Evolutionary conservation across 2,329 filamentous ascomycete genomes (phyloP).

Genomic region (Stachybotrys chlorohalonatus): DNA sequence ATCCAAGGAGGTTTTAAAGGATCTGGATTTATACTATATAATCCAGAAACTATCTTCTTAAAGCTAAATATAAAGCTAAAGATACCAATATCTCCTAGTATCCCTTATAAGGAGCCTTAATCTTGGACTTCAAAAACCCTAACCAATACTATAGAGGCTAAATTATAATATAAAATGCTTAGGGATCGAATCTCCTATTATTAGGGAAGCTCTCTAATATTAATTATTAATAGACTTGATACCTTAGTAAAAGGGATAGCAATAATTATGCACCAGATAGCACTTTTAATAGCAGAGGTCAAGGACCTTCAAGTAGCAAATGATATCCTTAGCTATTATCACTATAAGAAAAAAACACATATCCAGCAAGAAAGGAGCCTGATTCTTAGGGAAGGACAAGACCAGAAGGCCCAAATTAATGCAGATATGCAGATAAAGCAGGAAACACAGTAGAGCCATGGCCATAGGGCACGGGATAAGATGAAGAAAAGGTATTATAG

Average conservation of each 20-base stretch:
- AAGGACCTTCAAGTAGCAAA: background rate
- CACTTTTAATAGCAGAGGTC: conserved; percentile 1
- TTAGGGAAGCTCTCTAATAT: background rate
- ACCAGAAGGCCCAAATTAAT: background rate
- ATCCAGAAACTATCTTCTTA: too few species aligned
- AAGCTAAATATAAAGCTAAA: background rate
- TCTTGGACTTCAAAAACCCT: background rate
- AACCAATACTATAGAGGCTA: background rate
- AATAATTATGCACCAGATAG: background rate
- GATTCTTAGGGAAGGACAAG: background rate
- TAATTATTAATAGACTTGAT: background rate
- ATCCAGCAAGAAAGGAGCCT: background rate
- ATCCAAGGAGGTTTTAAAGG: too few species aligned
- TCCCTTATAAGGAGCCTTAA: background rate
- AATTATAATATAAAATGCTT: background rate
- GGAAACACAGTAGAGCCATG: background rate
- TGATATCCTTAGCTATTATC: background rate
- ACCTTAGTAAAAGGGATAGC: background rate
- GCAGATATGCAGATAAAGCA: conserved; percentile 1
- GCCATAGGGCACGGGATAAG: background rate
- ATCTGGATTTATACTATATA: too few species aligned
- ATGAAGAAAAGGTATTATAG: background rate
- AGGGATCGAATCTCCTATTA: background rate
- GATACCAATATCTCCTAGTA: background rate
- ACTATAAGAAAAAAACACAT: background rate